These are phyloP conservation scores for Pluteus cervinus DNA, from an alignment of 768 basidiomycete species.

Conservation along the genomic window DNA sequence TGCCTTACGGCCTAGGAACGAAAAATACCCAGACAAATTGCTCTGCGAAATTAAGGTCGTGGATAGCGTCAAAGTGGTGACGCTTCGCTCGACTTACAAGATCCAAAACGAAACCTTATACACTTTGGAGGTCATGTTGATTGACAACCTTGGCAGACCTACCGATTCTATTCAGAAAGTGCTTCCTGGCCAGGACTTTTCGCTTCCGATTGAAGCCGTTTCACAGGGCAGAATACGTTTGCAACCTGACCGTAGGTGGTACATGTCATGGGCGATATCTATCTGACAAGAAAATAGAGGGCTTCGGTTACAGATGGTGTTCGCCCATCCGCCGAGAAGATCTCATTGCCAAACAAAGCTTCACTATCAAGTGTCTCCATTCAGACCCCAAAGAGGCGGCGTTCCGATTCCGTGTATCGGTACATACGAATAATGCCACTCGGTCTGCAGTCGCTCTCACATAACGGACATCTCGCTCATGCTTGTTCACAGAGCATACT, in stretches of 20 bases:
- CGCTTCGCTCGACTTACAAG: conserved; percentile 87
- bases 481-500: conserved; percentile 55
- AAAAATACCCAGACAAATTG: conserved; percentile 73
- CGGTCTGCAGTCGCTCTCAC: conserved; percentile 31
- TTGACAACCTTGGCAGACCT: conserved; percentile 81
- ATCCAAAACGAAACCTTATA: conserved; percentile 89
- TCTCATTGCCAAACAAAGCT: conserved; percentile 57
- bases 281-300: conserved; percentile 46
- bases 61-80: conserved; percentile 92
- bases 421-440: conserved; percentile 64
- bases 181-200: conserved; percentile 83
- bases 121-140: conserved; percentile 85
- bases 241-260: conserved; percentile 82
- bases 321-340: conserved; percentile 86
- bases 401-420: conserved; percentile 93
- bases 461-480: neutral
- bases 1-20: conserved; percentile 70
- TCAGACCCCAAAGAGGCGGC: conserved; percentile 75
- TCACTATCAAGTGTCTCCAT: conserved; percentile 84
- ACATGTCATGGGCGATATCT: neutral
- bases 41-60: conserved; percentile 87
- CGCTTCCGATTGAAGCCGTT: conserved; percentile 87
- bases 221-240: conserved; percentile 75
- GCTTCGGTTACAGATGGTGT: conserved; percentile 96
- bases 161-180: conserved; percentile 81